phyloP scores from a whole-genome alignment of 2,329 filamentous ascomycete genomes.

The Aspergillus pseudonomiae region DNA sequence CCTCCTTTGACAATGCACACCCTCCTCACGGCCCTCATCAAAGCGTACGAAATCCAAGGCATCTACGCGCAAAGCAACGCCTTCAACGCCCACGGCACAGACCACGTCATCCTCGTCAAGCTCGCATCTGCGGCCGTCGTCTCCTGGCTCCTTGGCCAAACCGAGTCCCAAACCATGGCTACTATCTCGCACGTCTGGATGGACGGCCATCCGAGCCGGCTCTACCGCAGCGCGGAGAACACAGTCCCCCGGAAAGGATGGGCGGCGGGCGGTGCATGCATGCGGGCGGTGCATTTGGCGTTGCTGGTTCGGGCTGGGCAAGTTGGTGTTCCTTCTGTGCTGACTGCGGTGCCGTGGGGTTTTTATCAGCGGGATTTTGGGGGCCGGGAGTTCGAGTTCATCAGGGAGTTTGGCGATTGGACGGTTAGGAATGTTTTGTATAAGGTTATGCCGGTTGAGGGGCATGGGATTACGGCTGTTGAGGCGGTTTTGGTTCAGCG shows the following conservation, averaged over 20 bases:
- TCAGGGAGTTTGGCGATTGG: constrained; percentile 25
- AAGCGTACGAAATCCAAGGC: constrained; percentile 50
- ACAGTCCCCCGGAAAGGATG: constrained; percentile 46
- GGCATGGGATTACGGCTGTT: constrained; percentile 38
- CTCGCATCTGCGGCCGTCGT: constrained; percentile 45
- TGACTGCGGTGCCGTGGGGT: constrained; percentile 39
- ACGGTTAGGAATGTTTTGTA: constrained; percentile 28
- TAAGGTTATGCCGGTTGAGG: constrained; percentile 36
- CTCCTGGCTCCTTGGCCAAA: constrained; percentile 41
- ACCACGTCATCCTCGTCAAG: constrained; percentile 48
- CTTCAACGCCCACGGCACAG: constrained; percentile 46
- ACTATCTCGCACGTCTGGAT: constrained; percentile 46
- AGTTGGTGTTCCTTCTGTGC: constrained; percentile 30
- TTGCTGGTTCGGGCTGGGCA: constrained; percentile 33
- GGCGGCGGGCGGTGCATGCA: constrained; percentile 47
- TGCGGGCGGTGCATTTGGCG: constrained; percentile 44
- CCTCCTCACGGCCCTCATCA: constrained; percentile 40
- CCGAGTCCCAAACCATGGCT: constrained; percentile 35
- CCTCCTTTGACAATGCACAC: constrained; percentile 36
- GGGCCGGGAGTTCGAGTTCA: constrained; percentile 21
- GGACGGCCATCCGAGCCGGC: constrained; percentile 41
- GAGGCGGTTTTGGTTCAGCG: constrained; percentile 33
- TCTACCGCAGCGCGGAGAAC: constrained; percentile 39
- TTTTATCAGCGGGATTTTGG: constrained; percentile 36
- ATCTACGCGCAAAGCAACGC: constrained; percentile 39